Evolutionary conservation across 2,329 filamentous ascomycete genomes (phyloP), one percentile per base, ranked within the genome.

Genomic region (Sphaerulina musiva): DNA sequence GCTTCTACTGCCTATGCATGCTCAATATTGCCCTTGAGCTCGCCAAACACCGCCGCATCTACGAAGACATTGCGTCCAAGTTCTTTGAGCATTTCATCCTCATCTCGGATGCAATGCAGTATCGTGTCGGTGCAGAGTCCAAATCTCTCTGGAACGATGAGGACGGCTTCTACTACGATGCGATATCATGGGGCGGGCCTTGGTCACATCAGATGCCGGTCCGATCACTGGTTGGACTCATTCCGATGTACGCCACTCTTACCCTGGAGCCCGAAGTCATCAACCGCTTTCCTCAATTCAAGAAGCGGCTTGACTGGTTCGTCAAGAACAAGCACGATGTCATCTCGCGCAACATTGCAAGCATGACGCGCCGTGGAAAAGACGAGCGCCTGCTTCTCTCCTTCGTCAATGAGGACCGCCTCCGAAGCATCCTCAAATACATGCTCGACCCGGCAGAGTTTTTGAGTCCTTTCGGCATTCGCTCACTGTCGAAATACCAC

Each of bases 11-110:
- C 66, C 75, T 97, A 59, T 90, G 84, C 74, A 97, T 97, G 92
- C 79, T 97, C 67, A 97, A 97, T 73, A 97, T 97, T 66, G 85
- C 91, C 11, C 80, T 97, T 10, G 93, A 97, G 74, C 79, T 97
- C 62, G 91, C 92, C 55, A 97, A 97, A 75, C 89, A 96, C 70
- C 85, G 93, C 44, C 85, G 91, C 40, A 95, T 86, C 54, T 97
- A 97, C 70, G 92, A 97, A 76, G 92, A 97, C 67, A 85, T 97
- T 75, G 91, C 92, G 1, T 95, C 90, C 48, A 97, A 97, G 73
- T 97, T 97, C 77, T 97, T 97, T 66, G 93, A 97, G 75, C 93
- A 97, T 68, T 97, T 97, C 73, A 88, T 97, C 67, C 85, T 96
- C 71, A 97, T 97, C 71, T 95, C 89, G 67, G 93, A 97, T 74